Evolutionary conservation across 768 basidiomycete genomes (phyloP), one percentile per base, ranked within the genome.

Genomic region (Hericium erinaceus): DNA sequence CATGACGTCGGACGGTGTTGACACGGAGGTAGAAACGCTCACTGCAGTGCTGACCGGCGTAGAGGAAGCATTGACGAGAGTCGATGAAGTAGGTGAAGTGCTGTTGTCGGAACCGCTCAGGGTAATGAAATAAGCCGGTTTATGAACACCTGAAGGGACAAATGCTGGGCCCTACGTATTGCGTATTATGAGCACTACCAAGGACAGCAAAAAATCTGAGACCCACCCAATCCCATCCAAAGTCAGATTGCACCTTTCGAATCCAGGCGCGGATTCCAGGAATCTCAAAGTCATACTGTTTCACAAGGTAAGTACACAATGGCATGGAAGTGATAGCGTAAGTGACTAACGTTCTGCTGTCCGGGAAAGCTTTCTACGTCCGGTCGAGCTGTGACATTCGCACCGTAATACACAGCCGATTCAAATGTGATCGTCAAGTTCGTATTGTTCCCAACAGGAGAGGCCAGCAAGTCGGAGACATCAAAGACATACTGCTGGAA

Each of bases 171-270:
- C 80, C 80, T 80, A 46, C 2, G 24, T 38, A 13, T 4, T 22
- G 16, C 28, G 16, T 24, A 37, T 38, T 38, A 11, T 44, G n/a
- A 56, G 10, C 10, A 6, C 4, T 1, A 26, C 39, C 9, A 1
- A 11, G 13, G 6, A 26, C 4, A 50, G 22, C 2, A 18, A 13
- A 13, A 7, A 44, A 8, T 0, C 12, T 1, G 24, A 20, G 3
- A 56, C 66, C 24, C 57, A 81, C 78, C 81, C 80, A 83, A 66
- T 83, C 81, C 80, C 81, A 84, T 1, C 82, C 81, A 59, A 81
- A 83, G 63, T 84, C 81, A 3, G 74, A 76, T 37, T 75, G 70
- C 2, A 74, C 71, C 64, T 84, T 82, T 1, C 81, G 74, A 26
- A 81, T 70, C 67, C 72, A 81, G 28, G 74, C 70, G 52, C 75